These are phyloP conservation scores for Tanozyma kutaoensis DNA, from an alignment of 805 yeast species.

Conservation along the genomic window DNA sequence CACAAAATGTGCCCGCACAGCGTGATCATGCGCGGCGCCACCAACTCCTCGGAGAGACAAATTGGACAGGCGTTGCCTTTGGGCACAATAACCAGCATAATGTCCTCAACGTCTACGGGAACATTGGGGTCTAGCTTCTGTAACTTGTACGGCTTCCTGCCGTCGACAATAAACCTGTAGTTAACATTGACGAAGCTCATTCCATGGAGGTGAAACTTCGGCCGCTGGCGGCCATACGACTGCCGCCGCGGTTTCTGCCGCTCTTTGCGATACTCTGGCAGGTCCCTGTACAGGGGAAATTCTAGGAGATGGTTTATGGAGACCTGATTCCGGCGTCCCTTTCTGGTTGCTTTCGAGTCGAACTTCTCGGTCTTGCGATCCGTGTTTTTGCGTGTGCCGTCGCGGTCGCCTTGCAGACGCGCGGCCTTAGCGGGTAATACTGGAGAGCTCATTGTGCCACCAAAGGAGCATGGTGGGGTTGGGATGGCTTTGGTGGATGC, in stretches of 20 bases:
- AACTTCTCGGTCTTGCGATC: no score
- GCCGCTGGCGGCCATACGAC: constrained; percentile 1
- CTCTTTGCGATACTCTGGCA: constrained; percentile 17
- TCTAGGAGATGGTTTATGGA: constrained; percentile 57
- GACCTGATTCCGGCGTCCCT: constrained; percentile 24
- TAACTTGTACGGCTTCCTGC: constrained; percentile 36
- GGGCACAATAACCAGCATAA: constrained; percentile 65
- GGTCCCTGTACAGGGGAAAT: constrained; percentile 30
- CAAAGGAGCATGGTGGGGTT: no score
- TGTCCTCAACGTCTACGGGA: constrained; percentile 46
- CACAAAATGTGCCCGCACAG: constrained; percentile 92
- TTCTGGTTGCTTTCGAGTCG: background rate
- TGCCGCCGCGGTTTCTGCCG: constrained; percentile 6
- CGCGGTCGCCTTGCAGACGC: no score
- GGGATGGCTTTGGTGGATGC: no score
- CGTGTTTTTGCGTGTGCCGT: no score
- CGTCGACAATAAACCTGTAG: constrained; percentile 72
- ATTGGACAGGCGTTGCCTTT: constrained; percentile 81
- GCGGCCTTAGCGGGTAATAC: no score
- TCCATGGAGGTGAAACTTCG: constrained; percentile 40
- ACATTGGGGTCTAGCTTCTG: constrained; percentile 65
- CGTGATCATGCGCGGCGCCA: constrained; percentile 86
- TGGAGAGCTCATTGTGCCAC: no score
- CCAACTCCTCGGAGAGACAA: constrained; percentile 70
- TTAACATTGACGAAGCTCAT: constrained; percentile 69